Evolutionary conservation across 129 eudicot genomes (phyloP).

Genomic region (Centaurea solstitialis): DNA sequence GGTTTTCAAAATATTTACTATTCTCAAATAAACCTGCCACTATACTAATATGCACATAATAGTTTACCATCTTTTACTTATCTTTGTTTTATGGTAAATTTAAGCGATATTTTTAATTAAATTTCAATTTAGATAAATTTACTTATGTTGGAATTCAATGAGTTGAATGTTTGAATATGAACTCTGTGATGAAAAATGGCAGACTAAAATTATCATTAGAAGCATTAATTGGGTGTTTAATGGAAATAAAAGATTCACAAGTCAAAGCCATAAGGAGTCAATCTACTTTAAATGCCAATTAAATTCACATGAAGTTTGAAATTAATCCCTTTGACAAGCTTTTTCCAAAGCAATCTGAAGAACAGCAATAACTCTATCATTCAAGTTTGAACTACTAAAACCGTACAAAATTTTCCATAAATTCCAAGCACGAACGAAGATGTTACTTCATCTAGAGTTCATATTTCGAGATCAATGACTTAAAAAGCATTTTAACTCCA

Average conservation of each 20-base stretch:
- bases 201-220: neutral
- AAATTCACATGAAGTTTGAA: neutral
- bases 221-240: neutral
- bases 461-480: neutral
- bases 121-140: neutral
- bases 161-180: neutral
- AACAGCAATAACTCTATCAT: neutral
- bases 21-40: too few species aligned
- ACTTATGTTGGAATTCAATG: neutral
- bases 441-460: neutral
- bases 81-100: neutral
- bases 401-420: neutral
- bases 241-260: neutral
- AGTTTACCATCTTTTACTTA: constrained; percentile 10
- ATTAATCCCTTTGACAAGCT: neutral
- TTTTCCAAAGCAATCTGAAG: neutral
- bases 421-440: neutral
- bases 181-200: neutral
- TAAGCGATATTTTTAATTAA: neutral
- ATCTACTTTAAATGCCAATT: neutral
- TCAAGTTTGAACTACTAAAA: neutral
- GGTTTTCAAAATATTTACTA: too few species aligned
- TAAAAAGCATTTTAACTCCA: neutral
- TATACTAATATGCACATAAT: neutral
- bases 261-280: neutral